These are phyloP conservation scores for Sarocladiaceae sp. DNA, from an alignment of 2,329 filamentous ascomycete species.

Conservation along the genomic window DNA sequence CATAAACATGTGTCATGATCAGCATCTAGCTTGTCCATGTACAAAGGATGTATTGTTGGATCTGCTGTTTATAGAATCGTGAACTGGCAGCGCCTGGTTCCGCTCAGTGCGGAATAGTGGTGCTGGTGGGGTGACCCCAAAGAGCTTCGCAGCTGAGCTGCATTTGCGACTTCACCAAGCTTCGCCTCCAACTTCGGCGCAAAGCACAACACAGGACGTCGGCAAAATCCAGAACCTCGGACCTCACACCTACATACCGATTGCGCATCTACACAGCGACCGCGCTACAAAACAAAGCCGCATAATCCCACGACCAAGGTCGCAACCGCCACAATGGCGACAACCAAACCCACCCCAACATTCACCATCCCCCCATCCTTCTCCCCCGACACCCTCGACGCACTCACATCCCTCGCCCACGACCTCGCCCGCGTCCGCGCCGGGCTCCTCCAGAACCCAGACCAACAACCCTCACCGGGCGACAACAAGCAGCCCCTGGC, in stretches of 20 bases:
- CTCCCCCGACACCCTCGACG: constrained; percentile 78
- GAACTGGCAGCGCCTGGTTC: too few relatives aligned
- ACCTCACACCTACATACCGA: background rate
- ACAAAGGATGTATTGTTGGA: too few relatives aligned
- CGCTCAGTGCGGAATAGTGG: background rate
- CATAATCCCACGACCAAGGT: too few relatives aligned
- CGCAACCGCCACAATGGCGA: background rate
- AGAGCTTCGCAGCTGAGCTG: too few relatives aligned
- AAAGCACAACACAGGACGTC: background rate
- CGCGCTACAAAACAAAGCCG: background rate
- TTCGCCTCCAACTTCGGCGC: background rate
- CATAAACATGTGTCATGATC: too few relatives aligned
- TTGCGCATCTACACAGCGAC: background rate
- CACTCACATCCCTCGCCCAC: constrained; percentile 74
- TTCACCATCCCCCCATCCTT: constrained; percentile 60
- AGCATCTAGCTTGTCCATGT: background rate
- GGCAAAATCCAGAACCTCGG: too few relatives aligned
- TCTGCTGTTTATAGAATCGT: too few relatives aligned
- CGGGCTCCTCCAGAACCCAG: constrained; percentile 35
- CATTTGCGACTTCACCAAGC: background rate
- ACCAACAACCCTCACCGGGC: constrained; percentile 25
- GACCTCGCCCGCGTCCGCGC: constrained; percentile 70
- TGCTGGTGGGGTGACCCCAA: too few relatives aligned
- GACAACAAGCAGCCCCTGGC: constrained; percentile 35
- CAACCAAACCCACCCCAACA: constrained; percentile 16